Percentiles rank a stretch among this genome's conserved stretches.
phyloP scores from a whole-genome alignment of 2,329 filamentous ascomycete genomes.

The Microsporum audouinii region DNA sequence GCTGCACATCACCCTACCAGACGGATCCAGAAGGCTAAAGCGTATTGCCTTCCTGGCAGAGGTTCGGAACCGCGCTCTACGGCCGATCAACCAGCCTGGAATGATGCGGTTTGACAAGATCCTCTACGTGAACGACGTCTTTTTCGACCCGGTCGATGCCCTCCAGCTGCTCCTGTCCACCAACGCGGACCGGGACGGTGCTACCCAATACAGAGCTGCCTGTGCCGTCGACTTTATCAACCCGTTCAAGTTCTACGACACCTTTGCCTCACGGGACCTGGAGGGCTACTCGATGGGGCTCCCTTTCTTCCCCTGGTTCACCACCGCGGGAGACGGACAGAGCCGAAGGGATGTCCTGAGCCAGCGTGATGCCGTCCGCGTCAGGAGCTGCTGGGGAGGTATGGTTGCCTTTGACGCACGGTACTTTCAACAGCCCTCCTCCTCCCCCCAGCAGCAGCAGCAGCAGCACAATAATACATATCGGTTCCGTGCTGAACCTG shows the following conservation, averaged over 20 bases:
- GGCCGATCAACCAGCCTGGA: constrained; percentile 44
- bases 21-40: constrained; percentile 53
- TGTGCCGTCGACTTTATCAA: constrained; percentile 67
- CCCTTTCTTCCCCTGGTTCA: constrained; percentile 64
- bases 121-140: constrained; percentile 56
- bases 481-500: constrained; percentile 48
- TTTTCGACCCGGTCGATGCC: constrained; percentile 48
- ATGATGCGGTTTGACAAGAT: constrained; percentile 43
- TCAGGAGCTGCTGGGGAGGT: constrained; percentile 66
- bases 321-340: constrained; percentile 37
- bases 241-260: constrained; percentile 65
- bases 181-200: constrained; percentile 43
- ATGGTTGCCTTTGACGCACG: constrained; percentile 48
- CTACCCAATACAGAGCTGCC: constrained; percentile 52
- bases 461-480: constrained; percentile 30
- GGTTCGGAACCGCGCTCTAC: constrained; percentile 58
- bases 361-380: constrained; percentile 50
- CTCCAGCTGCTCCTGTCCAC: constrained; percentile 52
- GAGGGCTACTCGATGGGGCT: constrained; percentile 59
- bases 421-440: constrained; percentile 29
- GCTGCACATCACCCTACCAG: constrained; percentile 50
- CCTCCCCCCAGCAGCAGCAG: constrained; percentile 10
- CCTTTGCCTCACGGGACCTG: constrained; percentile 59
- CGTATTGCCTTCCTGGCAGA: constrained; percentile 63
- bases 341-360: constrained; percentile 52